These are phyloP conservation scores for Hypoxylon subgilvum DNA, from an alignment of 495 filamentous ascomycete genomes.

Conservation along the genomic window DNA sequence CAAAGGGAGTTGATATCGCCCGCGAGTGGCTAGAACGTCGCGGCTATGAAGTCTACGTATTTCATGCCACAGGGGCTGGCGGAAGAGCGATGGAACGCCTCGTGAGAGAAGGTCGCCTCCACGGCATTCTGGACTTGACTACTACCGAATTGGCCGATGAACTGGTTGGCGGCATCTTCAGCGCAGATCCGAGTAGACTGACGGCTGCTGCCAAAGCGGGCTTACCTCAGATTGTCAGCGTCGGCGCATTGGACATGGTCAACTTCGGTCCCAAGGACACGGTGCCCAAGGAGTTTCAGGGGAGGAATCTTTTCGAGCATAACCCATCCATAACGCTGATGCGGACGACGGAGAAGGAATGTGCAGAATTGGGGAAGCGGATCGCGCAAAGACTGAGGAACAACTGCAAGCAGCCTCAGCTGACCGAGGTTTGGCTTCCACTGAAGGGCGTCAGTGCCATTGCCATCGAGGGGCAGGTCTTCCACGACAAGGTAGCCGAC, in stretches of 20 bases:
- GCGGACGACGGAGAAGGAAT: slow-evolving; percentile 63
- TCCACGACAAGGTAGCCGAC: slow-evolving; percentile 46
- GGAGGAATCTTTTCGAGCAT: slow-evolving; percentile 63
- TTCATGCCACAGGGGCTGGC: slow-evolving; percentile 72
- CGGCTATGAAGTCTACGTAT: slow-evolving; percentile 64
- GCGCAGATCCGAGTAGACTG: slow-evolving; percentile 61
- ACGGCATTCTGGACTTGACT: slow-evolving; percentile 71
- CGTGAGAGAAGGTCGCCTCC: slow-evolving; percentile 56
- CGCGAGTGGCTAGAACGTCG: slow-evolving; percentile 51
- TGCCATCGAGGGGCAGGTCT: slow-evolving; percentile 42
- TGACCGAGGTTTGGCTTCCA: slow-evolving; percentile 64
- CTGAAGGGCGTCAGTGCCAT: slow-evolving; percentile 54
- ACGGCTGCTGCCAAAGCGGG: slow-evolving; percentile 57
- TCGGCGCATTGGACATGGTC: slow-evolving; percentile 72
- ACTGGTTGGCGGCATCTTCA: slow-evolving; percentile 65
- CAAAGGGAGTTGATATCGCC: slow-evolving; percentile 60
- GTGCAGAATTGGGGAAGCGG: slow-evolving; percentile 54
- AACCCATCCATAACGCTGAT: slow-evolving; percentile 70
- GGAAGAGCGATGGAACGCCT: slow-evolving; percentile 71
- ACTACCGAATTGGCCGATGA: slow-evolving; percentile 71
- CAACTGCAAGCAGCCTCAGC: slow-evolving; percentile 39
- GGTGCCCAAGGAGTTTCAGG: slow-evolving; percentile 56
- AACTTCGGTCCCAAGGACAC: slow-evolving; percentile 66
- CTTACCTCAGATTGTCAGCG: slow-evolving; percentile 66
- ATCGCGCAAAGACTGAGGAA: slow-evolving; percentile 59